Conservation (phyloP, 2,329 filamentous ascomycete genomes). For the Ceratocystis alfenasii region DNA sequence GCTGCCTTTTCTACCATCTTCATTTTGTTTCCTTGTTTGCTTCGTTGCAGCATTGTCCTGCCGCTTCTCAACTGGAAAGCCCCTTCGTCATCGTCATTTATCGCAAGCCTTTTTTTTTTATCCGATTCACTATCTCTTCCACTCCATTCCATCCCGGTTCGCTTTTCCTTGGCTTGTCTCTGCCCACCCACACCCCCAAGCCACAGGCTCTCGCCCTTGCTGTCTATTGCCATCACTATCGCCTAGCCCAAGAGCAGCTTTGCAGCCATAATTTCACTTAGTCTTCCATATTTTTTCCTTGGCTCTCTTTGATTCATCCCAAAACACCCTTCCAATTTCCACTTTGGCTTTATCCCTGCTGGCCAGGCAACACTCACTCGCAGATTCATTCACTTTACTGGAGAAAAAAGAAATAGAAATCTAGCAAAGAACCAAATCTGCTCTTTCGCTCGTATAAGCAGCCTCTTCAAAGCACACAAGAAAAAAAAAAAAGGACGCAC, state of each 20-base stretch:
- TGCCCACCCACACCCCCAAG: background rate
- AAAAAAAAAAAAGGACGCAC: background rate
- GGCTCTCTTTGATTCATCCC: constrained; percentile 5
- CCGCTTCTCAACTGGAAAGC: background rate
- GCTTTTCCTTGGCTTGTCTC: background rate
- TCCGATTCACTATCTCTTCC: background rate
- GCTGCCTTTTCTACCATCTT: background rate
- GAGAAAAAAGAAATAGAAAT: background rate
- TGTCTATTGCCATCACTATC: background rate
- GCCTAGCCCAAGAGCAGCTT: background rate
- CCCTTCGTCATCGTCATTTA: background rate
- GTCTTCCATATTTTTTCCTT: background rate
- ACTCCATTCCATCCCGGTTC: background rate
- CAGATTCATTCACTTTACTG: background rate
- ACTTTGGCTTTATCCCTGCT: background rate
- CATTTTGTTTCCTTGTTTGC: background rate
- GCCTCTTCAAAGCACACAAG: background rate
- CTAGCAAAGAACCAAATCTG: background rate
- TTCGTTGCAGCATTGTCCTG: background rate
- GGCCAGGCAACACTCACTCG: background rate
- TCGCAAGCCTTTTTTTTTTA: background rate
- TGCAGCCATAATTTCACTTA: background rate
- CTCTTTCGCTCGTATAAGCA: background rate
- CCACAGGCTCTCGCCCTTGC: background rate
- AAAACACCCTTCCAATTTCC: constrained; percentile 13